These are phyloP conservation scores for Trichomonascaceae sp. DNA, from an alignment of 1,139 yeast genomes.

Conservation along the genomic window DNA sequence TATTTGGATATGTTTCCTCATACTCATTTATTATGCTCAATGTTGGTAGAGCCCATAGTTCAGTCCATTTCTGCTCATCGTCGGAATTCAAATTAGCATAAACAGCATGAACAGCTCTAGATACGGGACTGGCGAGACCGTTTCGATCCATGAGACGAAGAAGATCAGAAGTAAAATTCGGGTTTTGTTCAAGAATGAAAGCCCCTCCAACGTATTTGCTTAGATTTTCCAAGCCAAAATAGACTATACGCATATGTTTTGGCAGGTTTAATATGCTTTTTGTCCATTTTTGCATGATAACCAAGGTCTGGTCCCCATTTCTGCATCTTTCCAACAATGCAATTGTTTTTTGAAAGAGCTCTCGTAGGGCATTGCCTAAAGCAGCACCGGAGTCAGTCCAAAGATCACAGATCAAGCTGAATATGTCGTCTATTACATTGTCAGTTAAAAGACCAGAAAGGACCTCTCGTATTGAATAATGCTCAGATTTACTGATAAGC, in stretches of 20 bases:
- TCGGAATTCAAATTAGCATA: slow-evolving; percentile 24
- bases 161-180: slow-evolving; percentile 43
- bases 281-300: slow-evolving; percentile 42
- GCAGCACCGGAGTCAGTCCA: slow-evolving; percentile 71
- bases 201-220: slow-evolving; percentile 41
- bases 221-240: slow-evolving; percentile 52
- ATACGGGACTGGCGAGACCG: slow-evolving; percentile 61
- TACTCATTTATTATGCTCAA: slow-evolving; percentile 33
- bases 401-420: slow-evolving; percentile 55
- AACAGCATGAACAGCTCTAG: slow-evolving; percentile 52
- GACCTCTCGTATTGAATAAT: neutral
- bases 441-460: slow-evolving; percentile 19
- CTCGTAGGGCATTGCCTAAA: slow-evolving; percentile 59
- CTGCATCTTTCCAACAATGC: slow-evolving; percentile 29
- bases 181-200: slow-evolving; percentile 39
- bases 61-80: slow-evolving; percentile 40
- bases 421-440: slow-evolving; percentile 36
- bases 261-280: slow-evolving; percentile 39
- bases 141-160: slow-evolving; percentile 48
- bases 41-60: slow-evolving; percentile 46
- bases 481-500: slow-evolving; percentile 11
- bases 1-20: slow-evolving; percentile 39
- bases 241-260: slow-evolving; percentile 50
- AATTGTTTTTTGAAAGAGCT: slow-evolving; percentile 50
- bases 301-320: slow-evolving; percentile 9